A percentile compares a stretch with the other conserved stretches of the same genome.
These are phyloP conservation scores for Ogataea methylovora DNA, from an alignment of 805 yeast species.

Conservation along the genomic window DNA sequence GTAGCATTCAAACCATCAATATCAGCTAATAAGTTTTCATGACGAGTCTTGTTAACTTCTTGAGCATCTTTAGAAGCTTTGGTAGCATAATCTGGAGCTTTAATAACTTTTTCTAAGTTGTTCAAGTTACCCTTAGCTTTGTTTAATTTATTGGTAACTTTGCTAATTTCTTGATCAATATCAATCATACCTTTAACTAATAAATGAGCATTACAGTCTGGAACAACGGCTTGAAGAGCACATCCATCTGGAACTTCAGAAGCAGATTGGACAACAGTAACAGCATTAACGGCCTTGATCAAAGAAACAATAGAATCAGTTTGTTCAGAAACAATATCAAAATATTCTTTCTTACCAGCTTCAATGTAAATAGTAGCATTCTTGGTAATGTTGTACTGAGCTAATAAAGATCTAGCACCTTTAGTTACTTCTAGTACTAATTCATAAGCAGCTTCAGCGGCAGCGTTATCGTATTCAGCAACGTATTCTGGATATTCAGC, in stretches of 20 bases:
- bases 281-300: constrained; percentile 81
- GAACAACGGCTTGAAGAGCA: constrained; percentile 74
- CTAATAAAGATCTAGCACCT: constrained; percentile 83
- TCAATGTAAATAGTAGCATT: constrained; percentile 83
- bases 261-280: constrained; percentile 50
- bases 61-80: constrained; percentile 82
- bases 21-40: constrained; percentile 73
- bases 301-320: constrained; percentile 82
- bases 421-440: constrained; percentile 80
- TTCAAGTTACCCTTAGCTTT: constrained; percentile 54
- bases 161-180: constrained; percentile 81
- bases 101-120: constrained; percentile 62
- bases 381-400: constrained; percentile 85
- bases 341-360: constrained; percentile 40
- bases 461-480: constrained; percentile 51
- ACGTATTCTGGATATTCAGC: constrained; percentile 72
- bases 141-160: constrained; percentile 70
- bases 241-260: constrained; percentile 80
- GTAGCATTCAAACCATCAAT: constrained; percentile 86
- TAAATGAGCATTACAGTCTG: constrained; percentile 79
- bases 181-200: constrained; percentile 93
- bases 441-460: constrained; percentile 72
- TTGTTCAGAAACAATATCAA: constrained; percentile 56
- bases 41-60: constrained; percentile 61
- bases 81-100: constrained; percentile 68